Evolutionary conservation across 352 stramenopile species (phyloP).

Genomic region (Sclerospora graminicola): DNA sequence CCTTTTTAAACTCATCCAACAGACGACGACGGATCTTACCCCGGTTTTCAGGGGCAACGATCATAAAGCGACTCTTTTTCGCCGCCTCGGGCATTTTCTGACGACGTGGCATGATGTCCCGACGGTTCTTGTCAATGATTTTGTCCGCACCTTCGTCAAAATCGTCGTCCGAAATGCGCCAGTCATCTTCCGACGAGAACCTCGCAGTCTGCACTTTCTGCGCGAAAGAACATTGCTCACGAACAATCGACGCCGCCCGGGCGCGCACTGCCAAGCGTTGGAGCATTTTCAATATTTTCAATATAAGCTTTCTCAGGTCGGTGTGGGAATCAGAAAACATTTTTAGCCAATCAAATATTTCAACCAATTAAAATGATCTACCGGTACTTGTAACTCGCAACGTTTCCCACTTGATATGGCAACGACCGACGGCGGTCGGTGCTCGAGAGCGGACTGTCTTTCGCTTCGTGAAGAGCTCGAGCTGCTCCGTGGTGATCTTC

Average conservation of each 20-base stretch:
- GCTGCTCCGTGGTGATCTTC: no score
- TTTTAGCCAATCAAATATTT: no score
- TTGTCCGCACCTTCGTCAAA: conserved; percentile 61
- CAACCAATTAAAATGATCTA: no score
- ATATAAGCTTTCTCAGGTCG: no score
- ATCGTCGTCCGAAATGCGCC: conserved; percentile 32
- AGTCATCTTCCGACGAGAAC: conserved; percentile 50
- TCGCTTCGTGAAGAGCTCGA: no score
- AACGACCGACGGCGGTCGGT: no score
- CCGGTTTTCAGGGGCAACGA: conserved; percentile 58
- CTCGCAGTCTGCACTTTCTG: conserved; percentile 26
- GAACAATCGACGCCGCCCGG: conserved; percentile 17
- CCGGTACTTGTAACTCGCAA: no score
- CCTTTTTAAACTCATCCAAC: conserved; percentile 73
- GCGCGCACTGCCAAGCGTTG: conserved; percentile 49
- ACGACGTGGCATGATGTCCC: conserved; percentile 43
- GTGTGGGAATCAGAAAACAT: no score
- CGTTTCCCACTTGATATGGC: no score
- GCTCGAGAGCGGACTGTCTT: no score
- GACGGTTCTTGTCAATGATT: conserved; percentile 59
- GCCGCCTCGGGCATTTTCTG: conserved; percentile 67
- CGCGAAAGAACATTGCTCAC: conserved; percentile 15
- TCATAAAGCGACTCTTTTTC: conserved; percentile 69
- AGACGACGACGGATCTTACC: conserved; percentile 67
- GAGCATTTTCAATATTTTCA: conserved; percentile 43